Conservation (phyloP, 2,329 filamentous ascomycete genomes). For the Colletotrichum acutatum region DNA sequence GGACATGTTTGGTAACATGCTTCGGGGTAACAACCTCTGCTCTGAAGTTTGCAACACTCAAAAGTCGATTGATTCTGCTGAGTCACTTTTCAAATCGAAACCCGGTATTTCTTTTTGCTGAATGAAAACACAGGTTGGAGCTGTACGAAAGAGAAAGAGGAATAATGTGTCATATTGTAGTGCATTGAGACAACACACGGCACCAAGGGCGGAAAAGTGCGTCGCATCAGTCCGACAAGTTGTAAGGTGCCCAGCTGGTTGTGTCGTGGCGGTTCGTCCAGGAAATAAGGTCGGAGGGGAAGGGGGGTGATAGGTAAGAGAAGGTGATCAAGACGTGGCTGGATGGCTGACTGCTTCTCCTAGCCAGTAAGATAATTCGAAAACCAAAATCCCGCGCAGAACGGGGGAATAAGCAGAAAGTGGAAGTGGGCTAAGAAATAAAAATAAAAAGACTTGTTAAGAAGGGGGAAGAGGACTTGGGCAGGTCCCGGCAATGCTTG, state of each 20-base stretch:
- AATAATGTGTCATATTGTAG: too few species aligned
- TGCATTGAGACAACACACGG: too few species aligned
- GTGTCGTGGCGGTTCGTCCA: not conserved
- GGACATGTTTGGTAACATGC: too few species aligned
- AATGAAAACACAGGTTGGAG: too few species aligned
- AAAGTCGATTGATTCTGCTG: too few species aligned
- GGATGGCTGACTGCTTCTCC: not conserved
- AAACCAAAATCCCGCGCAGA: not conserved
- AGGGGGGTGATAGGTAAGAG: not conserved
- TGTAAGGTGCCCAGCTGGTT: not conserved
- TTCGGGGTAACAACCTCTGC: too few species aligned
- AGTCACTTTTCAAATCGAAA: too few species aligned
- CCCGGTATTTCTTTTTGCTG: too few species aligned
- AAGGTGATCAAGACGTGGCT: not conserved
- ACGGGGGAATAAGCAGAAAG: not conserved
- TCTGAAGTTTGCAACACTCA: too few species aligned
- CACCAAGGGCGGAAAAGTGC: not conserved
- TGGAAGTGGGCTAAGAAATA: not conserved
- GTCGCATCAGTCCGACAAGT: not conserved
- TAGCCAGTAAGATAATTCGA: slow-evolving; percentile 2
- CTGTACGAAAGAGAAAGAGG: too few species aligned
- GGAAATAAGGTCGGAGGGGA: not conserved
- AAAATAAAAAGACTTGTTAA: not conserved
- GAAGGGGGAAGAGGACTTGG: not conserved
- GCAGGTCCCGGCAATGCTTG: too few species aligned